Base-by-base conservation (phyloP, 2,329 filamentous ascomycete genomes). In the Biscogniauxia mediterranea region DNA sequence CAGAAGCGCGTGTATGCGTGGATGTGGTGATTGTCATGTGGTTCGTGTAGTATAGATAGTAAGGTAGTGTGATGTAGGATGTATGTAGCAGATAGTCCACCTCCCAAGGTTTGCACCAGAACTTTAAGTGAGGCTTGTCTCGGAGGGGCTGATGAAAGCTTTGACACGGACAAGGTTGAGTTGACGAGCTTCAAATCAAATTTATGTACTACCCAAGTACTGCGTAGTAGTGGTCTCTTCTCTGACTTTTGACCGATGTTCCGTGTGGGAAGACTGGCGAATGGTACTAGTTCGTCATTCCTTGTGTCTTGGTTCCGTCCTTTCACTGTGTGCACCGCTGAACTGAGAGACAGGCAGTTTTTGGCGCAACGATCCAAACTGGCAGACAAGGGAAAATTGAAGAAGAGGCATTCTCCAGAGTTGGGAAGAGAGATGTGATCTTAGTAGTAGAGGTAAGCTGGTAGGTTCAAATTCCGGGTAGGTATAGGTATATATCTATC, bases 221-320 rank as follows among this genome's bases (percentile, higher is more conserved):
- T 5, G 5, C 23, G 2, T 23, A 23, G 23, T 23, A 5, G 23
- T 23, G 23, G 23, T 23, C 2, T 2, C 5, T 3, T 23, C 23
- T 52, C 6, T 60, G 21, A 60, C 53, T 58, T 60, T 66, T 66
- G 66, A 63, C 68, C 68, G 68, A 67, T 68, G 59, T 62, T 70
- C 68, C 64, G 64, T 63, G 57, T 32, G 28, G 28, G 28, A 32
- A 61, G 55, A 61, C 58, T 57, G 57, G 51, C 60, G 59, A 50
- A 56, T 28, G 62, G 59, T 51, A n/a, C n/a, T n/a, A 61, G 60
- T 58, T 60, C 55, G 57, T 65, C 59, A 57, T 52, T 32, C 60
- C 54, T 61, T 56, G 60, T 66, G 64, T 68, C 64, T 66, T 66
- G 64, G 63, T 46, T n/a, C 15, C 11, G 52, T 60, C 60, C 59